These are phyloP conservation scores for Sistotremastrum niveocremeum DNA, from an alignment of 768 basidiomycete genomes.

Conservation along the genomic window DNA sequence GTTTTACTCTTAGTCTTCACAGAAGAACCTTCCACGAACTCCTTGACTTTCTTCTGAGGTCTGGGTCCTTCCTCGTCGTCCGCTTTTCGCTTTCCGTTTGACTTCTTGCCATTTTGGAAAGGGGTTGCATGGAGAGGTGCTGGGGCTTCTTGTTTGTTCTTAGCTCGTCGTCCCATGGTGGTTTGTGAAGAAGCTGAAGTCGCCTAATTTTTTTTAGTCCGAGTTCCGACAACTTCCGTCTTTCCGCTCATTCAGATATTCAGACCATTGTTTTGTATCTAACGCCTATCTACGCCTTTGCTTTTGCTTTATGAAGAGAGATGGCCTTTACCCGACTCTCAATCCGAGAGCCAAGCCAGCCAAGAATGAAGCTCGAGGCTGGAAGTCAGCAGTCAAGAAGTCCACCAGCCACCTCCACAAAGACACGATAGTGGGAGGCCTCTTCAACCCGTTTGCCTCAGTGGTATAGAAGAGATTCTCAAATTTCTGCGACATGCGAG, in stretches of 20 bases:
- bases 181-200: not conserved
- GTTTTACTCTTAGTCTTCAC: conserved; percentile 12
- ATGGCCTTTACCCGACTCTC: conserved; percentile 49
- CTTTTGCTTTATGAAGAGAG: not conserved
- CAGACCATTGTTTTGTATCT: too few relatives aligned
- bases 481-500: conserved; percentile 46
- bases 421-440: conserved; percentile 49
- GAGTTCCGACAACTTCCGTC: not conserved
- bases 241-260: not conserved
- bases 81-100: conserved; percentile 65
- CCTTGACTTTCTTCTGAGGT: conserved; percentile 24
- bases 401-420: conserved; percentile 57
- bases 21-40: conserved; percentile 8
- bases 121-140: conserved; percentile 32
- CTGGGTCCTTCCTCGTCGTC: conserved; percentile 20
- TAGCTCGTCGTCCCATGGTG: conserved; percentile 72
- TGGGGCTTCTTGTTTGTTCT: conserved; percentile 71
- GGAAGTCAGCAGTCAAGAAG: conserved; percentile 89
- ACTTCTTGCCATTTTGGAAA: conserved; percentile 21
- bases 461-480: conserved; percentile 59
- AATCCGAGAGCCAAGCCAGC: conserved; percentile 75
- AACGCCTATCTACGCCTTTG: too few relatives aligned
- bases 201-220: not conserved
- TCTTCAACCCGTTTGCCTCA: conserved; percentile 38
- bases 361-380: conserved; percentile 77